Evolutionary conservation across 768 basidiomycete species (phyloP), one percentile per base, ranked within the genome.

Genomic region (Wakefieldia striispora): DNA sequence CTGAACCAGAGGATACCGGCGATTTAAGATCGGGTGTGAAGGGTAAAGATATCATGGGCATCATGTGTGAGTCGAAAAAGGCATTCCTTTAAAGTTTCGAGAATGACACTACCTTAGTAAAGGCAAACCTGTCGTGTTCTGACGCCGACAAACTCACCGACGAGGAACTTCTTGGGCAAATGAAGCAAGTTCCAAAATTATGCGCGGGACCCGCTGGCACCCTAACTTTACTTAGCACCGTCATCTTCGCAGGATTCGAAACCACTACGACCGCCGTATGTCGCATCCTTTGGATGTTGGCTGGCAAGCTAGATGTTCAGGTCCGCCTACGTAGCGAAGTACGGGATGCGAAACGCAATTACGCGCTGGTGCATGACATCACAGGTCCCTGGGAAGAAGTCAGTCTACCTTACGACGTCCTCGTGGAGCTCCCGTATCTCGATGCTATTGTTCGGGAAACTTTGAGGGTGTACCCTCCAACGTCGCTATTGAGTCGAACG

Each of bases 381-480:
- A 40, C 42, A 34, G 40, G 20, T 39, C 54, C 55, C 7, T 73
- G 70, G 71, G 54, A 64, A 43, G 56, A 61, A 19, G 59, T 63
- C 12, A 60, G 58, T 6, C 54, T 73, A 23, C 60, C 71, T 16
- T 73, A 74, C 43, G 73, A 79, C 54, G 53, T 60, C 1, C 67
- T 81, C 19, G 67, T 71, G 49, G 49, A 58, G 8, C 63, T 81
- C 20, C 70, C 75, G 1, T 78, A 75, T 58, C 67, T 81, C 40
- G 78, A 80, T 46, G 71, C 68, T 8, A 58, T 77, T 34, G 59
- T 73, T 34, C 67, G 70, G 16, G 76, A 77, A 59, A 74, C 70
- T 2, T 47, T 78, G 40, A 68, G 76, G 24, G 48, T 74, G 21
- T 46, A 75, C 53, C 72, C 71, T 10, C 72, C 73, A 13, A 60